phyloP scores from a whole-genome alignment of 2,329 filamentous ascomycete genomes.

The Penicillium occitanis region DNA sequence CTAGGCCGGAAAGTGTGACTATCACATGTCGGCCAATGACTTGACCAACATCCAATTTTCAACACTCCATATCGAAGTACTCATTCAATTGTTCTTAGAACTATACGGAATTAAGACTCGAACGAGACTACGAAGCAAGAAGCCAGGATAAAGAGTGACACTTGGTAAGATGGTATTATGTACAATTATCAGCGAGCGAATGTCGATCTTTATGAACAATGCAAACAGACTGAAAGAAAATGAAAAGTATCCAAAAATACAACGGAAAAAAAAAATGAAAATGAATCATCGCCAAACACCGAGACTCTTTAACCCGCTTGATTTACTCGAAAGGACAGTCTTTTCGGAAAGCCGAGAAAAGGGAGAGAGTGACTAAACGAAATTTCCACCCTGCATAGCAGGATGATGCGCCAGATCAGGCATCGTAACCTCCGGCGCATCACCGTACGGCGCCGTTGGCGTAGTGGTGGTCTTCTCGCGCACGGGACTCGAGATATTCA shows the following conservation, averaged over 20 bases:
- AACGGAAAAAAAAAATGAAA: background rate
- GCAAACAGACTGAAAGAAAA: background rate
- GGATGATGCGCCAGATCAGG: constrained; percentile 60
- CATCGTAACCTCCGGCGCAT: constrained; percentile 43
- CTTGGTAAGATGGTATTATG: constrained; percentile 14
- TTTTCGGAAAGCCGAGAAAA: background rate
- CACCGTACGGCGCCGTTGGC: constrained; percentile 36
- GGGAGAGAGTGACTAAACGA: background rate
- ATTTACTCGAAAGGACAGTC: background rate
- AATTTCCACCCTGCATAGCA: constrained; percentile 27
- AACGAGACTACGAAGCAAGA: background rate
- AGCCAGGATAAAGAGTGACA: background rate
- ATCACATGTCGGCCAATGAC: background rate
- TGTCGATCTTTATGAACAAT: constrained; percentile 1
- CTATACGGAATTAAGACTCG: background rate
- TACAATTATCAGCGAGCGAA: constrained; percentile 20
- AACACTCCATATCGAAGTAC: background rate
- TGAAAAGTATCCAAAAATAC: background rate
- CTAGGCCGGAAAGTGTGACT: background rate
- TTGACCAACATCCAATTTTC: background rate
- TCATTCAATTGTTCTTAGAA: background rate
- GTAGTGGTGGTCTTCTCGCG: constrained; percentile 44
- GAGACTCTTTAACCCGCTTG: constrained; percentile 2
- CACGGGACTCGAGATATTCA: constrained; percentile 55
- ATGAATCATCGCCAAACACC: constrained; percentile 11